Percentiles rank a stretch among this genome's conserved stretches.
phyloP scores from a whole-genome alignment of 805 yeast species.

The Pichia cephalocereana region DNA sequence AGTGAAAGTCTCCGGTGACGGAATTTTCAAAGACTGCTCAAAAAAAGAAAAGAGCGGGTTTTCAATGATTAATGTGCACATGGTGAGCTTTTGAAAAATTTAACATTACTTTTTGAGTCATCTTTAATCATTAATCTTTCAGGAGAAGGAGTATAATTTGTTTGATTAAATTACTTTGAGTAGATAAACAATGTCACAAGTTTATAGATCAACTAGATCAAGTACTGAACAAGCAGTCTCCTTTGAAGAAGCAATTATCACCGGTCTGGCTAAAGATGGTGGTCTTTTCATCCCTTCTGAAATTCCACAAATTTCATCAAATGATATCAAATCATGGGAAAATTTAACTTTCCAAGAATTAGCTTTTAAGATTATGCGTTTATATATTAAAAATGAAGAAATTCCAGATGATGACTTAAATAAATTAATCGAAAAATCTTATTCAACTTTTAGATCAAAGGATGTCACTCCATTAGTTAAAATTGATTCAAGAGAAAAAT shows the following conservation, averaged over 20 bases:
- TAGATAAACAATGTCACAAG: conserved; percentile 33
- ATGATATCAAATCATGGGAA: conserved; percentile 58
- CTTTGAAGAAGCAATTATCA: conserved; percentile 75
- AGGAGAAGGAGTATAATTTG: too few relatives aligned
- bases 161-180: too few relatives aligned
- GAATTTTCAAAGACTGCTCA: too few relatives aligned
- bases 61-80: too few relatives aligned
- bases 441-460: conserved; percentile 80
- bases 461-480: conserved; percentile 80
- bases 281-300: conserved; percentile 85
- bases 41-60: too few relatives aligned
- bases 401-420: conserved; percentile 63
- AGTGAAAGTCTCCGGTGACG: too few relatives aligned
- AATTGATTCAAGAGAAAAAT: conserved; percentile 37
- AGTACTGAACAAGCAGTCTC: conserved; percentile 40
- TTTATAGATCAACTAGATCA: conserved; percentile 77
- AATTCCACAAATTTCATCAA: conserved; percentile 56
- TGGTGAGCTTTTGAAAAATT: too few relatives aligned
- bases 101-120: too few relatives aligned
- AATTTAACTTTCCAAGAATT: conserved; percentile 72
- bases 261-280: conserved; percentile 94
- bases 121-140: not conserved
- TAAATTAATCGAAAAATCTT: conserved; percentile 56
- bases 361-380: conserved; percentile 77
- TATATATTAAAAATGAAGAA: conserved; percentile 66